Conservation (phyloP, 2,329 filamentous ascomycete genomes). For the Tolypocladium paradoxum region DNA sequence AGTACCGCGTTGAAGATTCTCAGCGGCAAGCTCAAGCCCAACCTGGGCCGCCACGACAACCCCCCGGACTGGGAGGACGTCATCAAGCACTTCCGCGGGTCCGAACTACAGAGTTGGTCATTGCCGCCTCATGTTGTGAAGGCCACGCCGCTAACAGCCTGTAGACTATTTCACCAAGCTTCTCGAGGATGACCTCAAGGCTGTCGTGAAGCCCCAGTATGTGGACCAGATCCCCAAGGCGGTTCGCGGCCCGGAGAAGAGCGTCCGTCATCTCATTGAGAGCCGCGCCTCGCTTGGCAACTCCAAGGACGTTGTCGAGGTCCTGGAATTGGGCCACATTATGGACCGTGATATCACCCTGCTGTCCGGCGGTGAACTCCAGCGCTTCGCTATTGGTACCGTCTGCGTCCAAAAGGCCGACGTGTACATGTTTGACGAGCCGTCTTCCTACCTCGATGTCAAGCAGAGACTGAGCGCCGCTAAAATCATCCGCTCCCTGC, state of each 20-base stretch:
- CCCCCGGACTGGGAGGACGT: conserved; percentile 99
- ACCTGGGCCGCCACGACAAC: conserved; percentile 88
- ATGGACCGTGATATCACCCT: conserved; percentile 82
- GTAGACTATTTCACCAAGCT: conserved; percentile 95
- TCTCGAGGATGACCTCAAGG: conserved; percentile 92
- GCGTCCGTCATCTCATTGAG: conserved; percentile 69
- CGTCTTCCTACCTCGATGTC: conserved; percentile 97
- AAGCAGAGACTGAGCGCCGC: conserved; percentile 95
- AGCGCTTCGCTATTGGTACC: conserved; percentile 93
- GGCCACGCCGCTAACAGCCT: neutral
- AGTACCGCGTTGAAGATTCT: conserved; percentile 99
- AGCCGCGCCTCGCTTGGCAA: conserved; percentile 69
- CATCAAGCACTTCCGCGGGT: conserved; percentile 94
- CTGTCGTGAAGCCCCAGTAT: conserved; percentile 98
- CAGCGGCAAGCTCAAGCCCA: conserved; percentile 96
- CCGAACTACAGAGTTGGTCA: conserved; percentile 81
- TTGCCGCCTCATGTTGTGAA: neutral
- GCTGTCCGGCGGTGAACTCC: conserved; percentile 93
- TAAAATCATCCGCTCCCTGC: conserved; percentile 81
- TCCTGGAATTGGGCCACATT: conserved; percentile 80
- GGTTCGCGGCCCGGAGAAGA: conserved; percentile 70
- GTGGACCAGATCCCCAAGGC: conserved; percentile 96
- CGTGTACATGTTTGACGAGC: conserved; percentile 99
- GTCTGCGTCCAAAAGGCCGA: conserved; percentile 94
- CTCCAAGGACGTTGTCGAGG: conserved; percentile 68